A percentile compares a stretch with the other conserved stretches of the same genome.
These are phyloP conservation scores for Pythium grandisporangium DNA, from an alignment of 352 stramenopile genomes.

Conservation along the genomic window DNA sequence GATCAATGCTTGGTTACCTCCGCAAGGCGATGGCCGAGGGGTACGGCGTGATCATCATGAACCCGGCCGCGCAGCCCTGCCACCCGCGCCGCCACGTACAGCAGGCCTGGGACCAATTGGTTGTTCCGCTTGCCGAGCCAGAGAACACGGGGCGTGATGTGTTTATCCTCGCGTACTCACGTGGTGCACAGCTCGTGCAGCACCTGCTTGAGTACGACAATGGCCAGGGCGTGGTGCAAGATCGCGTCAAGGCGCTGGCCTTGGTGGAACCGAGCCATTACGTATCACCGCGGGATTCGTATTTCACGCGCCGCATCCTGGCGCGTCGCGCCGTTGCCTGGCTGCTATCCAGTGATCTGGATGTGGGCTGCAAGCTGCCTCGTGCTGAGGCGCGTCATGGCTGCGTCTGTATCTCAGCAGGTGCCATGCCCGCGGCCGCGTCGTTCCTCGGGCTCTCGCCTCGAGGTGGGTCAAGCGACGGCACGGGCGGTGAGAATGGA, in stretches of 20 bases:
- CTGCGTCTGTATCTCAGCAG: constrained; percentile 73
- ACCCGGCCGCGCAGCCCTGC: constrained; percentile 67
- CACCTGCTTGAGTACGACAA: constrained; percentile 76
- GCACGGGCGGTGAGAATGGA: too few species aligned
- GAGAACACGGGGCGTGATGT: too few species aligned
- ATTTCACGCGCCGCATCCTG: constrained; percentile 68
- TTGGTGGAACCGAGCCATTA: constrained; percentile 81
- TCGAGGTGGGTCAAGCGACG: too few species aligned
- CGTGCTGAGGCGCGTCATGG: constrained; percentile 59
- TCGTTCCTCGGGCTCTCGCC: too few species aligned
- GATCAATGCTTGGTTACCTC: constrained; percentile 74
- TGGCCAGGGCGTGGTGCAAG: constrained; percentile 66
- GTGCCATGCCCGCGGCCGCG: constrained; percentile 56
- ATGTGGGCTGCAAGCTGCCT: constrained; percentile 66
- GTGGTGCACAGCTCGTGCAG: constrained; percentile 69
- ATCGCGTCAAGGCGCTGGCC: constrained; percentile 70
- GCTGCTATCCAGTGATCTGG: constrained; percentile 68
- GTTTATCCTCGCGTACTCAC: constrained; percentile 73
- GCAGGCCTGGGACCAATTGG: constrained; percentile 69
- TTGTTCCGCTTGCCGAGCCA: constrained; percentile 47
- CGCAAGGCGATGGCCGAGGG: constrained; percentile 73
- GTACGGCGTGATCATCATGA: constrained; percentile 79
- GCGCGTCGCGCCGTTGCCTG: constrained; percentile 57
- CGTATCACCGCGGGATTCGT: constrained; percentile 57
- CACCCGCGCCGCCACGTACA: constrained; percentile 67